phyloP scores from a whole-genome alignment of 257 asterid species.

The Solanum neorickii region DNA sequence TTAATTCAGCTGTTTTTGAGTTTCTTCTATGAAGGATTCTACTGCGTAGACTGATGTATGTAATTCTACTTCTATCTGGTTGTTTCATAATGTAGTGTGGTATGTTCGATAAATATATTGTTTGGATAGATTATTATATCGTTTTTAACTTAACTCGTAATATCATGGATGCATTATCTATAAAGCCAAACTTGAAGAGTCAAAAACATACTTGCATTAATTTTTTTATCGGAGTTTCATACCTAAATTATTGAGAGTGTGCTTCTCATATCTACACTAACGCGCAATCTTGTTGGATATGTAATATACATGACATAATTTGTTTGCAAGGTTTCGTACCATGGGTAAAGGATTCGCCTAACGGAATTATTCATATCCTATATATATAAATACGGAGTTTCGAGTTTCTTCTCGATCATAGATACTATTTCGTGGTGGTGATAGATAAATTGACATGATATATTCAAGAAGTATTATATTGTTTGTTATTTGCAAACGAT shows the following conservation, averaged over 20 bases:
- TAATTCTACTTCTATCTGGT: background rate
- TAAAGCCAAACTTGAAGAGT: background rate
- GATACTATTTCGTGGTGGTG: background rate
- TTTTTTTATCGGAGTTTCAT: background rate
- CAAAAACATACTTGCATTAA: background rate
- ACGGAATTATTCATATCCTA: background rate
- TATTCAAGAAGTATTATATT: background rate
- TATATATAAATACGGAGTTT: background rate
- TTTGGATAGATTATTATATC: background rate
- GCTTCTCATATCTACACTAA: no score
- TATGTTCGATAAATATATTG: background rate
- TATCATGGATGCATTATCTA: background rate
- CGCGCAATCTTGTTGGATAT: background rate
- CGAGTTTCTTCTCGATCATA: background rate
- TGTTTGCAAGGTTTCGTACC: background rate
- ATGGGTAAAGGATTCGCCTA: background rate
- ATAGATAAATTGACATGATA: background rate
- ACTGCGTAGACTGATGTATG: background rate
- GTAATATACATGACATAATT: background rate
- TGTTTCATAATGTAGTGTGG: background rate
- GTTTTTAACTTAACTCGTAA: background rate
- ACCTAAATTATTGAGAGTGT: background rate
- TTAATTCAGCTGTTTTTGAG: background rate
- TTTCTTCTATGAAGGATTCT: background rate
- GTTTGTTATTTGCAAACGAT: background rate